Evolutionary conservation across 1,284 basidiomycete species (phyloP).

Genomic region (Apiotrichum siamense): DNA sequence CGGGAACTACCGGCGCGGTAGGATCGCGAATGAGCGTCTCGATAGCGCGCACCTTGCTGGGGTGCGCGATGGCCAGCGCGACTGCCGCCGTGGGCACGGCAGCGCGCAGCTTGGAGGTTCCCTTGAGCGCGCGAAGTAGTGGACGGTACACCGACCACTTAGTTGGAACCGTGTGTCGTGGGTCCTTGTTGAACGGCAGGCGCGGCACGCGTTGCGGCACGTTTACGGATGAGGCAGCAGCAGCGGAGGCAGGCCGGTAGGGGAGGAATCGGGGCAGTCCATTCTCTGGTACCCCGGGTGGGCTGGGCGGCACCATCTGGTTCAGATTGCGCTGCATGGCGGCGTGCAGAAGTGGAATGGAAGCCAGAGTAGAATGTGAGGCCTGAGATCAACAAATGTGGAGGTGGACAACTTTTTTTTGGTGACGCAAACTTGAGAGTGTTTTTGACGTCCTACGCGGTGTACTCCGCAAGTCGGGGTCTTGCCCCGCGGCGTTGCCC

Average conservation of each 20-base stretch:
- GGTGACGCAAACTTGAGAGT: too few relatives aligned
- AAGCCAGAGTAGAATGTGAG: too few relatives aligned
- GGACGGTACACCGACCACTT: constrained; percentile 66
- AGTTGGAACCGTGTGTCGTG: constrained; percentile 68
- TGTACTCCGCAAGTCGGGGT: too few relatives aligned
- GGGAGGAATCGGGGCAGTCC: not conserved
- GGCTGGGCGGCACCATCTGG: too few relatives aligned
- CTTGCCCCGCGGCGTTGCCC: too few relatives aligned
- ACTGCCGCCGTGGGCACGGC: not conserved
- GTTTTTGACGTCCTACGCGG: too few relatives aligned
- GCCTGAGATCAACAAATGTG: too few relatives aligned
- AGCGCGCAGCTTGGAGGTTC: not conserved
- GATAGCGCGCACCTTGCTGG: not conserved
- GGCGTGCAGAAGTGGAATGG: too few relatives aligned
- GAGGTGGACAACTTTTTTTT: too few relatives aligned
- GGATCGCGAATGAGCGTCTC: not conserved
- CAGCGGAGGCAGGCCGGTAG: not conserved
- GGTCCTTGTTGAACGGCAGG: constrained; percentile 61
- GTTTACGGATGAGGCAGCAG: too few relatives aligned
- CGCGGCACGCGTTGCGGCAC: not conserved
- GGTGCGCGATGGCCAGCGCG: not conserved
- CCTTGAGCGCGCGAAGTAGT: constrained; percentile 51
- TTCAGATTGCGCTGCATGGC: too few relatives aligned
- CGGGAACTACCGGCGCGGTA: not conserved
- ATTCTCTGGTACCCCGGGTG: too few relatives aligned